Evolutionary conservation across 2,329 filamentous ascomycete genomes (phyloP).

Genomic region (Fusarium nygamai): DNA sequence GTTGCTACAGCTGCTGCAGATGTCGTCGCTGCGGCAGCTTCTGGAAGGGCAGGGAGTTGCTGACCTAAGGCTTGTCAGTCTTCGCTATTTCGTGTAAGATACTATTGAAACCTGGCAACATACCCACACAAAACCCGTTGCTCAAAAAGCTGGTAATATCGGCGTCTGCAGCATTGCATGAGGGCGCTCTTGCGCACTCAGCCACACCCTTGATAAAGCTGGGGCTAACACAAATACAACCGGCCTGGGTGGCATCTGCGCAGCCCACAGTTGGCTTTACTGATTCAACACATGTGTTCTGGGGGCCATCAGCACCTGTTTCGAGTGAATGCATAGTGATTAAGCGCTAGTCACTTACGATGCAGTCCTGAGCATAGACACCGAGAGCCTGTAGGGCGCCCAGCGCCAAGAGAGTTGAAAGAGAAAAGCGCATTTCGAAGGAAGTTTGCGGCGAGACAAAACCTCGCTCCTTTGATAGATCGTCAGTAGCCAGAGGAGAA

Average conservation of each 20-base stretch:
- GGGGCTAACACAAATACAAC: slow-evolving; percentile 54
- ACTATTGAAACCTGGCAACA: not conserved
- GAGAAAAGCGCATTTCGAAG: slow-evolving; percentile 43
- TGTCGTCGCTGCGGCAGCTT: slow-evolving; percentile 7
- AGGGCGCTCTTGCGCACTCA: slow-evolving; percentile 50
- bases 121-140: slow-evolving; percentile 40
- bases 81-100: not conserved
- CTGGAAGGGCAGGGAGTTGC: slow-evolving; percentile 14
- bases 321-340: not conserved
- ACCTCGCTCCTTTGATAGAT: slow-evolving; percentile 4
- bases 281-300: slow-evolving; percentile 27
- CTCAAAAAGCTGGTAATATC: slow-evolving; percentile 34
- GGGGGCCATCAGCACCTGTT: slow-evolving; percentile 14
- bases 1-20: slow-evolving; percentile 7
- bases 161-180: slow-evolving; percentile 38
- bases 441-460: not conserved
- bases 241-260: slow-evolving; percentile 42
- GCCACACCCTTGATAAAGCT: slow-evolving; percentile 50
- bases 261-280: slow-evolving; percentile 36
- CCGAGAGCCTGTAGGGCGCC: slow-evolving; percentile 40
- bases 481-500: not conserved
- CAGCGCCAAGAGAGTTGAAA: slow-evolving; percentile 44
- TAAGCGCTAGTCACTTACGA: slow-evolving; percentile 43
- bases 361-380: slow-evolving; percentile 43
- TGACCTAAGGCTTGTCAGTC: slow-evolving; percentile 24